Conservation (phyloP, 2,329 filamentous ascomycete genomes). For the Penicillium digitatum region DNA sequence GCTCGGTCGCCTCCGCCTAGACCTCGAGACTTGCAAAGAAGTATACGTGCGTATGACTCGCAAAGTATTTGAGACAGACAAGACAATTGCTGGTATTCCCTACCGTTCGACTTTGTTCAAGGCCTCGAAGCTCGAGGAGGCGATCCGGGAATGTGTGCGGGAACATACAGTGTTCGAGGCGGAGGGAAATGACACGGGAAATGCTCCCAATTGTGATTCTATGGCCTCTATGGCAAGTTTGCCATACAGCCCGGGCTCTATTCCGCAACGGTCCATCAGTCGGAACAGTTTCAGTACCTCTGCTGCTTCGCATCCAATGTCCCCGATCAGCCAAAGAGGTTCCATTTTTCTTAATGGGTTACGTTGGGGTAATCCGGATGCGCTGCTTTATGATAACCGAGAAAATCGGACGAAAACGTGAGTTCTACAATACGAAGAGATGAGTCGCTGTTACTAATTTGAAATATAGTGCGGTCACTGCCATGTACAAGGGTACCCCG, state of each 20-base stretch:
- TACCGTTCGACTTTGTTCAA: slow-evolving; percentile 95
- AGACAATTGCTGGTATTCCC: slow-evolving; percentile 92
- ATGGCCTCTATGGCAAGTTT: slow-evolving; percentile 49
- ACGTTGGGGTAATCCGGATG: slow-evolving; percentile 76
- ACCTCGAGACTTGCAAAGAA: slow-evolving; percentile 95
- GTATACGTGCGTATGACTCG: slow-evolving; percentile 93
- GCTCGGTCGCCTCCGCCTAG: slow-evolving; percentile 84
- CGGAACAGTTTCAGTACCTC: slow-evolving; percentile 81
- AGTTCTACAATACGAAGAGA: slow-evolving; percentile 16
- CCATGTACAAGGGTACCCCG: slow-evolving; percentile 78
- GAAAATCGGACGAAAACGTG: slow-evolving; percentile 88
- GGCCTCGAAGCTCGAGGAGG: slow-evolving; percentile 89
- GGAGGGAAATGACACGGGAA: slow-evolving; percentile 72
- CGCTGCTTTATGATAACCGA: slow-evolving; percentile 78
- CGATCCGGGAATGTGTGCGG: slow-evolving; percentile 81
- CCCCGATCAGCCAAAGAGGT: slow-evolving; percentile 53
- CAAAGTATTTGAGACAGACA: slow-evolving; percentile 95
- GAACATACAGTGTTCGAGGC: slow-evolving; percentile 75
- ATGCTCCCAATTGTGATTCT: slow-evolving; percentile 40
- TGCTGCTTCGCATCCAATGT: slow-evolving; percentile 59
- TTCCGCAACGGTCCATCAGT: slow-evolving; percentile 62
- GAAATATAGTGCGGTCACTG: slow-evolving; percentile 72
- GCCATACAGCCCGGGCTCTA: slow-evolving; percentile 41
- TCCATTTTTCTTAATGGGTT: slow-evolving; percentile 44
- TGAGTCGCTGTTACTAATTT: slow-evolving; percentile 13